phyloP scores from a whole-genome alignment of 2,329 filamentous ascomycete genomes.

The Cladorrhinum sp. region DNA sequence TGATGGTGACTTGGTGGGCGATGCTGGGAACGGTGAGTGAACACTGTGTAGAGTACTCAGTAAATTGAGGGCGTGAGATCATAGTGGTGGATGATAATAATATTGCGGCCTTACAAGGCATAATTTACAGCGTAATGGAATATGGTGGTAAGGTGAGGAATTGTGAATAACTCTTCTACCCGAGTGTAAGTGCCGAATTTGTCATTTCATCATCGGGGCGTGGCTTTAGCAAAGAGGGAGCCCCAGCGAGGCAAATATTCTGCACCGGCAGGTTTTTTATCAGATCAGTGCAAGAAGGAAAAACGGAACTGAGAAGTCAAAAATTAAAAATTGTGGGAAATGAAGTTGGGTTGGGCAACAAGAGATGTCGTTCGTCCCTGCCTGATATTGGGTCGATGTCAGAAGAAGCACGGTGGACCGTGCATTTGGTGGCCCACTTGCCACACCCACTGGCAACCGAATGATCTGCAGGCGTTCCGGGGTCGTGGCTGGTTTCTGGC shows the following conservation, averaged over 20 bases:
- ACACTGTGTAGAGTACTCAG: neutral
- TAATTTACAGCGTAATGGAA: neutral
- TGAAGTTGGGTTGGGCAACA: constrained; percentile 8
- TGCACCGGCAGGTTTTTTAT: neutral
- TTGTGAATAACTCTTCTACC: neutral
- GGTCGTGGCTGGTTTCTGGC: neutral
- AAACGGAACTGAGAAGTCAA: neutral
- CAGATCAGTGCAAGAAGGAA: neutral
- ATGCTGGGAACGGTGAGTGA: neutral
- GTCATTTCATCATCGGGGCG: neutral
- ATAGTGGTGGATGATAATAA: neutral
- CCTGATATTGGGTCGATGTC: constrained; percentile 9
- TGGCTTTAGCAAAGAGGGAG: neutral
- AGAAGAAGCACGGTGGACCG: constrained; percentile 10
- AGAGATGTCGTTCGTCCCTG: neutral
- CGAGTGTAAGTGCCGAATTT: neutral
- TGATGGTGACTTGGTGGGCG: neutral
- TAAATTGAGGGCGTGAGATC: neutral
- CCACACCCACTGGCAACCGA: too few species aligned
- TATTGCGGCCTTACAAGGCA: neutral
- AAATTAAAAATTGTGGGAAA: neutral
- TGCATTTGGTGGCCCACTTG: constrained; percentile 1
- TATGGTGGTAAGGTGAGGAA: neutral
- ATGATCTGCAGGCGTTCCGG: neutral
- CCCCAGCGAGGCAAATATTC: neutral